Conservation (phyloP, 2,329 filamentous ascomycete species). For the Aspergillus sp. region DNA sequence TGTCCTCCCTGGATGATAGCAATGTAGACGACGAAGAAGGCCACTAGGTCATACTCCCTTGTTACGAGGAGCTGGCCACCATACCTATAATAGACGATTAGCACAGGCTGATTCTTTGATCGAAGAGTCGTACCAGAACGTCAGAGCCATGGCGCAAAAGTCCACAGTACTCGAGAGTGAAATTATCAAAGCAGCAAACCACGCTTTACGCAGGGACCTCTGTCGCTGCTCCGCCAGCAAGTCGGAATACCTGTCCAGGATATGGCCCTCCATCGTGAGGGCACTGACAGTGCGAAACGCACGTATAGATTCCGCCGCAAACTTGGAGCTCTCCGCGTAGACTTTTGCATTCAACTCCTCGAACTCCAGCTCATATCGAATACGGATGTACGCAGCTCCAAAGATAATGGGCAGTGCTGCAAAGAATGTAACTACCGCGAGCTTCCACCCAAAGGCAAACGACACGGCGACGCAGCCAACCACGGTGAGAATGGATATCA, state of each 20-base stretch:
- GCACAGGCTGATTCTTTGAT: not conserved
- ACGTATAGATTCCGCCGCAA: constrained; percentile 70
- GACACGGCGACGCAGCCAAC: constrained; percentile 64
- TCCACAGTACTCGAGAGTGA: constrained; percentile 58
- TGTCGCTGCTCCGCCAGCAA: constrained; percentile 60
- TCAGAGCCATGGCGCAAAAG: constrained; percentile 53
- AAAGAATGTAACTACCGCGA: constrained; percentile 66
- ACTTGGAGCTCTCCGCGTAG: constrained; percentile 71
- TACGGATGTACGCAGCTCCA: constrained; percentile 48
- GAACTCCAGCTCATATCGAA: constrained; percentile 66
- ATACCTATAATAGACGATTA: constrained; percentile 50
- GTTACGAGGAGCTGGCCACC: constrained; percentile 59
- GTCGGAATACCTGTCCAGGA: constrained; percentile 59
- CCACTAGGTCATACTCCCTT: constrained; percentile 47
- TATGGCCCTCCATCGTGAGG: constrained; percentile 68
- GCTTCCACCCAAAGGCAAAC: constrained; percentile 73
- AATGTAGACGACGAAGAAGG: constrained; percentile 63
- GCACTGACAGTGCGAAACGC: constrained; percentile 71
- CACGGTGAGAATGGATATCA: constrained; percentile 66
- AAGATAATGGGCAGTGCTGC: constrained; percentile 55
- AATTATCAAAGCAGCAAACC: constrained; percentile 60
- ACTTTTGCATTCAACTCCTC: constrained; percentile 66
- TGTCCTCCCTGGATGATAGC: constrained; percentile 68
- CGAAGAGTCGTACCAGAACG: constrained; percentile 51
- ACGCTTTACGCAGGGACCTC: constrained; percentile 60